Evolutionary conservation across 1,284 basidiomycete genomes (phyloP).

Genomic region (Trichosporon coremiiforme): DNA sequence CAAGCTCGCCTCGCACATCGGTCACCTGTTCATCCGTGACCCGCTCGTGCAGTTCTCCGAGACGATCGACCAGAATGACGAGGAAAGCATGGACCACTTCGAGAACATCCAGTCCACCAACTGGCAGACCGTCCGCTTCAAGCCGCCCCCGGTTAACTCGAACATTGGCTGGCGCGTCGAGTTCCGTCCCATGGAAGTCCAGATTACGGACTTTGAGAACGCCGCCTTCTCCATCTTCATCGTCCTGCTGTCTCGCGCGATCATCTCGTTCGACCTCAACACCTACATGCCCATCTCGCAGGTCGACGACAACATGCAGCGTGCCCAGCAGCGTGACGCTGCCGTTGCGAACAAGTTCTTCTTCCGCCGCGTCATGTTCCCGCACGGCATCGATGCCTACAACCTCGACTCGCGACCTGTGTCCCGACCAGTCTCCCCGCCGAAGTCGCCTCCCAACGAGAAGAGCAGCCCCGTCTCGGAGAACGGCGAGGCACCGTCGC

Average conservation of each 20-base stretch:
- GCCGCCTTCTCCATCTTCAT: slow-evolving; percentile 95
- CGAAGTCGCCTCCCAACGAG: slow-evolving; percentile 33
- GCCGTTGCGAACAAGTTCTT: slow-evolving; percentile 73
- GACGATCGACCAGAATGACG: slow-evolving; percentile 88
- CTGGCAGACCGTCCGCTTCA: slow-evolving; percentile 99
- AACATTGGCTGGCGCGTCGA: slow-evolving; percentile 97
- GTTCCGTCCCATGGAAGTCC: slow-evolving; percentile 98
- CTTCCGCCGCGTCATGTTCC: slow-evolving; percentile 86
- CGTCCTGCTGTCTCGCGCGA: slow-evolving; percentile 89
- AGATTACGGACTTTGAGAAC: slow-evolving; percentile 98
- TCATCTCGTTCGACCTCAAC: slow-evolving; percentile 86
- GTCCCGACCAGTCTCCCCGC: slow-evolving; percentile 24
- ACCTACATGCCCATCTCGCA: slow-evolving; percentile 97
- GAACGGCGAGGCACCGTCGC: slow-evolving; percentile 10
- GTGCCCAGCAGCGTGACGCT: slow-evolving; percentile 84
- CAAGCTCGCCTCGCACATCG: slow-evolving; percentile 83
- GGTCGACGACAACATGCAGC: slow-evolving; percentile 97
- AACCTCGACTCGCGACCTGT: slow-evolving; percentile 49
- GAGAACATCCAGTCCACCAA: slow-evolving; percentile 99
- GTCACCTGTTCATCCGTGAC: slow-evolving; percentile 96
- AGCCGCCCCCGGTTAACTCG: slow-evolving; percentile 90
- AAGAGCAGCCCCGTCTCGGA: slow-evolving; percentile 15
- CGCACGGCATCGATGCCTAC: slow-evolving; percentile 56
- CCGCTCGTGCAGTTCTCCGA: slow-evolving; percentile 95
- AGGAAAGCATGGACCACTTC: slow-evolving; percentile 87